Base-by-base conservation (phyloP, 1,284 basidiomycete species). In the Austropuccinia psidii region DNA sequence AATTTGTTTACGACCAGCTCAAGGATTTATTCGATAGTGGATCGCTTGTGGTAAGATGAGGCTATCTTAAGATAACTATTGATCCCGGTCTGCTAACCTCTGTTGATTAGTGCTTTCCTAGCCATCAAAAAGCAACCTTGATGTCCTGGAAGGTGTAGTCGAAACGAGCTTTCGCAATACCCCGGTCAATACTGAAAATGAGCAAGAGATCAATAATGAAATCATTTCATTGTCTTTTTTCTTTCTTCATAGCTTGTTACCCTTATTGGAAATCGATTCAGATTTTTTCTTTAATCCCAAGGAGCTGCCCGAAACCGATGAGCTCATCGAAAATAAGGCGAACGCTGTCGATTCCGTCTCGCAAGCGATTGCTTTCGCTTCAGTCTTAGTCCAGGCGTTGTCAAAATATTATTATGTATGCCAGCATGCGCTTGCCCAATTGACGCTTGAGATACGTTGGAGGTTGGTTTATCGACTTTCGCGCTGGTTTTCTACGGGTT, bases 381-480 rank as follows among this genome's bases (percentile, higher is more conserved):
- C 62, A 4, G 31, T 19, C n/a, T 39, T 65, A 37, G 31, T 31
- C n/a, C n/a, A 4, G 62, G 52, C 9, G n/a, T 65, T 11, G 2
- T 65, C 9, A 4, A 37, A 6, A n/a, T 29, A 24, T 2, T 65
- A 0, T 7, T 39, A 33, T 11, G 37, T n/a, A 8, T 9, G 49
- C 17, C 19, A 21, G 21, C 9, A 7, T 9, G 52, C 8, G 31
- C 37, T 7, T 8, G 1, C 24, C 33, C 21, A 8, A 9, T 52
- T 11, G 31, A 19, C 11, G n/a, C 24, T 65, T 24, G 33, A 50
- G 29, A 21, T 13, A 15, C 43, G 43, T 2, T 65, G 45, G 17
- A 33, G 52, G 21, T 35, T 52, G n/a, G 52, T 65, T 24, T 52
- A 65, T 52, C 62, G 62, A 24, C 21, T 65, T n/a, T 50, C 62